Percentiles rank a stretch among this genome's conserved stretches.
Conservation (phyloP, 225 moss, liverwort and hornwort genomes). For the Pseudisothecium myosuroides region DNA sequence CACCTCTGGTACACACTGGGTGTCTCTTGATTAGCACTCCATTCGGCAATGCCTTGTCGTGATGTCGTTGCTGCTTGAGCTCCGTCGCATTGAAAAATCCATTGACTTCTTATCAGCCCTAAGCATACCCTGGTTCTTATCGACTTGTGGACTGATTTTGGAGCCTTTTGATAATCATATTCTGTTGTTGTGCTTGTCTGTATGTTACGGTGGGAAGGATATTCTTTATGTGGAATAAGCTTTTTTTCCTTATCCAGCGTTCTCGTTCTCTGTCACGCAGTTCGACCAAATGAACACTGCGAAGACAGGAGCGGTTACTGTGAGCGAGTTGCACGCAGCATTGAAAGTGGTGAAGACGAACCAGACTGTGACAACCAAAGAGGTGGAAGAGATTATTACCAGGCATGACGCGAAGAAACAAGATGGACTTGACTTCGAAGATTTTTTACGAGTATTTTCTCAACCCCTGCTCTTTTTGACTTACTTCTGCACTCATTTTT, state of each 20-base stretch:
- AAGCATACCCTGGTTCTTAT: not conserved
- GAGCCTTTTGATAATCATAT: not conserved
- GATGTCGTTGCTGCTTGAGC: not conserved
- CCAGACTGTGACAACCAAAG: slow-evolving; percentile 43
- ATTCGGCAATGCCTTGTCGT: not conserved
- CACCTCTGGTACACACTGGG: no score
- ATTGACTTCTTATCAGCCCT: not conserved
- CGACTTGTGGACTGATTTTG: not conserved
- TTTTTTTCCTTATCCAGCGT: not conserved
- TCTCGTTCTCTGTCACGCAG: slow-evolving; percentile 24
- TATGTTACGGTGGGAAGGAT: not conserved
- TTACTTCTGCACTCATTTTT: not conserved
- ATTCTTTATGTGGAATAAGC: not conserved
- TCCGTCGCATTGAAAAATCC: not conserved
- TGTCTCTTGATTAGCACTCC: not conserved
- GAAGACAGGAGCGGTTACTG: slow-evolving; percentile 53
- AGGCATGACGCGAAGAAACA: slow-evolving; percentile 48
- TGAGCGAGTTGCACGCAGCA: slow-evolving; percentile 53
- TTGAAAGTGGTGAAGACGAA: slow-evolving; percentile 59
- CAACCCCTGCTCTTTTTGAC: not conserved
- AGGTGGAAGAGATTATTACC: slow-evolving; percentile 46
- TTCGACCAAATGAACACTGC: slow-evolving; percentile 59
- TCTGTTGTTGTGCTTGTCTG: not conserved
- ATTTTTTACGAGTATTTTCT: slow-evolving; percentile 64
- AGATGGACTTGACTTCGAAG: slow-evolving; percentile 83